Conservation (phyloP, 352 stramenopile species). For the Thalassiosira ordinaria region DNA sequence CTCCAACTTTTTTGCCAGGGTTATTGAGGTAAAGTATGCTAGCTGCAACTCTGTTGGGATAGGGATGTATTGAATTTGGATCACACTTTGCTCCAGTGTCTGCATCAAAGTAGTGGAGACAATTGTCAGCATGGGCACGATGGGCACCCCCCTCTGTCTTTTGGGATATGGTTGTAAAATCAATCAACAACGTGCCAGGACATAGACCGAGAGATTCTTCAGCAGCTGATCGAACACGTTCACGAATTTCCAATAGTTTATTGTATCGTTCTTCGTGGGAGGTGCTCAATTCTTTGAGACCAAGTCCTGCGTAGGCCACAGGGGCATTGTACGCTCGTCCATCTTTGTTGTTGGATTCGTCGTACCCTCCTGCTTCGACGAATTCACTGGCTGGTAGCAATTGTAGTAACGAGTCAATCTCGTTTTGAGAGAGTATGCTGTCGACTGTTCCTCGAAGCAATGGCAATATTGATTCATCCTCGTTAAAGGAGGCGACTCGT, state of each 20-base stretch:
- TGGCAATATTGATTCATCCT: constrained; percentile 23
- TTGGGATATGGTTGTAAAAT: constrained; percentile 58
- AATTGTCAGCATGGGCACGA: constrained; percentile 56
- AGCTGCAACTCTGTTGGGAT: constrained; percentile 42
- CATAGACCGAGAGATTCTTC: constrained; percentile 42
- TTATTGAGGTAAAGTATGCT: constrained; percentile 55
- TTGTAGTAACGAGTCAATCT: constrained; percentile 21
- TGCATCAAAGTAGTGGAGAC: constrained; percentile 51
- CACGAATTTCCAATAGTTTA: constrained; percentile 45
- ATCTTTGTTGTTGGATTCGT: constrained; percentile 35
- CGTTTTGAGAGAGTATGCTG: constrained; percentile 18
- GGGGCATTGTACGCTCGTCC: constrained; percentile 32
- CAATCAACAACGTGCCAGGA: constrained; percentile 47
- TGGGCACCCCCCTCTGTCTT: constrained; percentile 48
- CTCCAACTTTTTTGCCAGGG: constrained; percentile 23
- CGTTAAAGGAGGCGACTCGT: constrained; percentile 22
- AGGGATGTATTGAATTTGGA: constrained; percentile 29
- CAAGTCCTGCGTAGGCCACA: constrained; percentile 33
- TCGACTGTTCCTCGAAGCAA: constrained; percentile 41
- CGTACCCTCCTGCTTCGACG: constrained; percentile 44
- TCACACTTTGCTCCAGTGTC: constrained; percentile 20
- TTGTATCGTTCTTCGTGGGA: constrained; percentile 24
- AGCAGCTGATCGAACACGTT: constrained; percentile 32
- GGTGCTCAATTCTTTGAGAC: constrained; percentile 32
- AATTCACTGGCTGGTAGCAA: constrained; percentile 29